phyloP scores from a whole-genome alignment of 495 filamentous ascomycete genomes.

The Penicillium argentinense region DNA sequence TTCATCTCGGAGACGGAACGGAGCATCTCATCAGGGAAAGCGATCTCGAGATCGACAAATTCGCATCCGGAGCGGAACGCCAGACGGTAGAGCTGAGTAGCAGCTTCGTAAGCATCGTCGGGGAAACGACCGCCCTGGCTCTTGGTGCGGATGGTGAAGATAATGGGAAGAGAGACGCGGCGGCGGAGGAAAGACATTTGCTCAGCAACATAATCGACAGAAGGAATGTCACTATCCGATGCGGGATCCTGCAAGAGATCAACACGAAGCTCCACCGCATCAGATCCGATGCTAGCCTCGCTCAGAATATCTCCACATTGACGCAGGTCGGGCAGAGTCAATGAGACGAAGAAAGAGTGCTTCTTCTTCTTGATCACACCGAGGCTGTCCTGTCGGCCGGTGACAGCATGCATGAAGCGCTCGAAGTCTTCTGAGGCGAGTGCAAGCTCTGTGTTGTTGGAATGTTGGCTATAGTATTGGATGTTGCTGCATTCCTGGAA shows the following conservation, averaged over 20 bases:
- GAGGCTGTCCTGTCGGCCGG: conserved; percentile 65
- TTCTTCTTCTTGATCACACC: conserved; percentile 65
- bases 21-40: conserved; percentile 73
- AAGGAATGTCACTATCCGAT: conserved; percentile 56
- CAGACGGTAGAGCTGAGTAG: conserved; percentile 69
- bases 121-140: conserved; percentile 89
- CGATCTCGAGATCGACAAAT: conserved; percentile 91
- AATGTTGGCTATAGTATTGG: conserved; percentile 81
- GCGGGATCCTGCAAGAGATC: conserved; percentile 81
- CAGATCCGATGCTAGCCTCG: conserved; percentile 77
- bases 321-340: conserved; percentile 76
- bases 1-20: conserved; percentile 64
- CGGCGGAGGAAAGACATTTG: conserved; percentile 81
- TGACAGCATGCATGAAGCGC: conserved; percentile 73
- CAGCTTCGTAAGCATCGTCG: conserved; percentile 67
- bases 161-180: conserved; percentile 74
- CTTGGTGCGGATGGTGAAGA: conserved; percentile 88
- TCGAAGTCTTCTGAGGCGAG: conserved; percentile 75
- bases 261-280: conserved; percentile 93
- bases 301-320: conserved; percentile 61
- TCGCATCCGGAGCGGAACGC: conserved; percentile 84
- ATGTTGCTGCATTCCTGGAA: conserved; percentile 93
- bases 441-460: conserved; percentile 47
- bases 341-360: conserved; percentile 87
- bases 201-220: conserved; percentile 71